These are phyloP conservation scores for Penicillium aurantiogriseum DNA, from an alignment of 2,329 filamentous ascomycete species.

Conservation along the genomic window DNA sequence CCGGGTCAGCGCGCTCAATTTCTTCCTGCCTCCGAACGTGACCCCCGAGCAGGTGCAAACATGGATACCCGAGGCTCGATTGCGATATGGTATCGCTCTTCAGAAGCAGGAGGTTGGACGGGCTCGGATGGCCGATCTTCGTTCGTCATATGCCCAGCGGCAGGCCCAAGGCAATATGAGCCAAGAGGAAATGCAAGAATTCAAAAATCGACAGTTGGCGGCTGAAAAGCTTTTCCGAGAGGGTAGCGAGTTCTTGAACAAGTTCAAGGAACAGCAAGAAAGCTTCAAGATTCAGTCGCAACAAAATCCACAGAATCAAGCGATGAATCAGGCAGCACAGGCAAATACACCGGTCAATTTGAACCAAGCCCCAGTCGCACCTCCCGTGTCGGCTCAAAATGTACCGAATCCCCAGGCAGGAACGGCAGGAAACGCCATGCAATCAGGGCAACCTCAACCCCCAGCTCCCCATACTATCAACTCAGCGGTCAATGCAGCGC, in stretches of 20 bases:
- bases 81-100: conserved; percentile 49
- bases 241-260: conserved; percentile 47
- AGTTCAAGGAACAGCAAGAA: conserved; percentile 51
- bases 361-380: conserved; percentile 17
- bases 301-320: conserved; percentile 25
- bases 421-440: conserved; percentile 28
- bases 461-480: conserved; percentile 49
- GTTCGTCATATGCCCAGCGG: conserved; percentile 40
- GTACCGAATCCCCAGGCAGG: conserved; percentile 24
- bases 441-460: conserved; percentile 35
- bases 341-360: conserved; percentile 15
- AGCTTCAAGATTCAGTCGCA: conserved; percentile 40
- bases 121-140: conserved; percentile 43
- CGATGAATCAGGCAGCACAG: conserved; percentile 26
- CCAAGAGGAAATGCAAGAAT: conserved; percentile 44
- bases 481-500: conserved; percentile 48
- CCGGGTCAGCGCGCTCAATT: conserved; percentile 46
- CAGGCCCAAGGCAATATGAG: conserved; percentile 40
- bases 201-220: conserved; percentile 42
- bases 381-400: conserved; percentile 20
- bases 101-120: conserved; percentile 51
- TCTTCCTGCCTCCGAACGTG: conserved; percentile 48
- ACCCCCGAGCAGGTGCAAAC: conserved; percentile 43
- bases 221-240: conserved; percentile 45
- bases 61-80: conserved; percentile 49